Conservation (phyloP, 208 protist species). For the Angomonas desouzai region DNA sequence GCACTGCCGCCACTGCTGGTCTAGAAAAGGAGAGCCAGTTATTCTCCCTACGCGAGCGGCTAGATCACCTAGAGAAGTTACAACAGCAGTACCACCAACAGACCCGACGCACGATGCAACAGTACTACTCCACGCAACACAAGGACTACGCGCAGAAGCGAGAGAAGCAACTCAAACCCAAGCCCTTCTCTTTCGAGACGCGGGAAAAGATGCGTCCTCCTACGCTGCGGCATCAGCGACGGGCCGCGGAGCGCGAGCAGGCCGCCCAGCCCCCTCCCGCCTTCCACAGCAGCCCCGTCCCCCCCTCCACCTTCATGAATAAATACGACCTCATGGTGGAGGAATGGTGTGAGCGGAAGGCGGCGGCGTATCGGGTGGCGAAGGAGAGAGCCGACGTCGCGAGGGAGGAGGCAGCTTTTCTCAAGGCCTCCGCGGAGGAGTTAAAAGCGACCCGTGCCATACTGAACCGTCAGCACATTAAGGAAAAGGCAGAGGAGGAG, state of each 20-base stretch:
- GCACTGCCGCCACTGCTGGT: background rate
- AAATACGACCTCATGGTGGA: constrained; percentile 90
- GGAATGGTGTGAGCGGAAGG: constrained; percentile 84
- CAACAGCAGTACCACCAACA: constrained; percentile 4
- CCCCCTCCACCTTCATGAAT: constrained; percentile 82
- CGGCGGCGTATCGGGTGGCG: constrained; percentile 54
- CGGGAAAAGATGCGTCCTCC: constrained; percentile 55
- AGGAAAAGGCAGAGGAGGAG: constrained; percentile 3
- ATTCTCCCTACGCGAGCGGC: background rate
- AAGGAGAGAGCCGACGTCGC: constrained; percentile 50
- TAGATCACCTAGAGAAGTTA: background rate
- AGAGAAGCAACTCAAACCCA: constrained; percentile 26
- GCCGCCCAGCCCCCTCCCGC: constrained; percentile 21
- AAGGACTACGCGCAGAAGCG: constrained; percentile 54
- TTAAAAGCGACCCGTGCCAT: constrained; percentile 49
- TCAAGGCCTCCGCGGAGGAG: constrained; percentile 41
- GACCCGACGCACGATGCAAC: constrained; percentile 34
- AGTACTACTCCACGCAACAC: constrained; percentile 37
- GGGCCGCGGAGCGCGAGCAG: constrained; percentile 28
- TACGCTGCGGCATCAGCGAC: constrained; percentile 33
- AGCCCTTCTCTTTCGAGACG: constrained; percentile 63
- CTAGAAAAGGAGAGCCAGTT: background rate
- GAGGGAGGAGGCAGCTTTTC: constrained; percentile 45
- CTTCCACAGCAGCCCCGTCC: constrained; percentile 64
- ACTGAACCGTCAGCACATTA: constrained; percentile 37